phyloP scores from a whole-genome alignment of 306 rosid genomes.

The Purshia tridentata region DNA sequence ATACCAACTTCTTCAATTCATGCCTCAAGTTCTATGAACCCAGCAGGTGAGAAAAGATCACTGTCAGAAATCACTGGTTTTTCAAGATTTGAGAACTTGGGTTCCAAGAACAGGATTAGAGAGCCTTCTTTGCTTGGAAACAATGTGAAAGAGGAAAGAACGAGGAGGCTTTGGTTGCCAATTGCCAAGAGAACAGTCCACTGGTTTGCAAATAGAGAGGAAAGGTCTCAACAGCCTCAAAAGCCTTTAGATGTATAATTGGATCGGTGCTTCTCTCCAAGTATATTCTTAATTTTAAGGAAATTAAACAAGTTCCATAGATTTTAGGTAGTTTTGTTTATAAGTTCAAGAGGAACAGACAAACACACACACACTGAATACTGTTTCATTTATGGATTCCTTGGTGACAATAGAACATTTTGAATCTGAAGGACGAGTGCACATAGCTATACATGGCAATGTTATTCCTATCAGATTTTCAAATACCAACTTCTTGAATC shows the following conservation, averaged over 20 bases:
- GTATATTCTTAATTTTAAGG: not conserved
- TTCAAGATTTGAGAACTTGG: slow-evolving; percentile 60
- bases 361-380: not conserved
- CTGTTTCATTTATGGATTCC: slow-evolving; percentile 1
- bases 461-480: not conserved
- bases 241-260: slow-evolving; percentile 50
- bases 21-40: slow-evolving; percentile 38
- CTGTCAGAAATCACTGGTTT: slow-evolving; percentile 72
- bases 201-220: slow-evolving; percentile 92
- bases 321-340: not conserved
- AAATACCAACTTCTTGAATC: not conserved
- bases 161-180: slow-evolving; percentile 73
- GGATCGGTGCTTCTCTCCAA: slow-evolving; percentile 8
- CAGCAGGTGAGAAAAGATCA: slow-evolving; percentile 58
- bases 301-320: slow-evolving; percentile 1
- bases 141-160: slow-evolving; percentile 59
- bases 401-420: not conserved
- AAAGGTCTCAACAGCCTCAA: slow-evolving; percentile 50
- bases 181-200: slow-evolving; percentile 84
- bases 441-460: not conserved
- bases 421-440: not conserved
- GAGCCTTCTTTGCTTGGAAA: slow-evolving; percentile 44
- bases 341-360: not conserved
- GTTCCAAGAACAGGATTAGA: slow-evolving; percentile 30
- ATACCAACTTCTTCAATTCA: slow-evolving; percentile 2